Evolutionary conservation across 1,139 yeast species (phyloP).

Genomic region (Magnusiomyces ingens): DNA sequence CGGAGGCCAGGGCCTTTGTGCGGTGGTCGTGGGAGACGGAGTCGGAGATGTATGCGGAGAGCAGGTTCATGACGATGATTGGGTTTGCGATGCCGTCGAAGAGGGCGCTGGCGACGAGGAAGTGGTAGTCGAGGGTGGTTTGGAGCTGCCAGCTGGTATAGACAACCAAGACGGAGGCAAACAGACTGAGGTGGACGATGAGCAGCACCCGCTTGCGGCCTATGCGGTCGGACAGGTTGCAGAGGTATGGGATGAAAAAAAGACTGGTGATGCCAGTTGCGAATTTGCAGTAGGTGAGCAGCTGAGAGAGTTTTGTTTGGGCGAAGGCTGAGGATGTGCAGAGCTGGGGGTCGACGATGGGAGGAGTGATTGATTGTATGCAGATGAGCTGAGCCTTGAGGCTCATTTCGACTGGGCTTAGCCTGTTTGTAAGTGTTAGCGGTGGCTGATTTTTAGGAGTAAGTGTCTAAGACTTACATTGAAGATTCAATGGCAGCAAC

Average conservation of each 20-base stretch:
- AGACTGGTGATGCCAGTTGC: neutral
- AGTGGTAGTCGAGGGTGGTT: neutral
- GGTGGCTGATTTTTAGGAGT: neutral
- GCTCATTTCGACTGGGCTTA: neutral
- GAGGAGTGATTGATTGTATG: neutral
- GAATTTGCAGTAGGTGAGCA: neutral
- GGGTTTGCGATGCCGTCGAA: constrained; percentile 3
- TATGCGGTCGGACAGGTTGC: neutral
- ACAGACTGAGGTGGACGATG: neutral
- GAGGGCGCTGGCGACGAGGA: neutral
- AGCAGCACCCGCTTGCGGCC: neutral
- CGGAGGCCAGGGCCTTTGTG: neutral
- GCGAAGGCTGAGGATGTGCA: neutral
- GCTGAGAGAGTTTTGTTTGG: neutral
- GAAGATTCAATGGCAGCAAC: constrained; percentile 3
- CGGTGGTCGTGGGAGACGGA: neutral
- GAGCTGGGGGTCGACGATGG: neutral
- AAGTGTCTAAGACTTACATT: neutral
- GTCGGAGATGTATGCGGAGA: neutral
- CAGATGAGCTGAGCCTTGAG: neutral
- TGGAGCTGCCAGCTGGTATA: neutral
- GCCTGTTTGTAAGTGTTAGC: neutral
- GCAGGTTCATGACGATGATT: neutral
- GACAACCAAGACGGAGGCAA: neutral
- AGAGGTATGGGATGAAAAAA: constrained; percentile 2